Base-by-base conservation (phyloP, 805 yeast species). In the Gaillardinia entomophila region DNA sequence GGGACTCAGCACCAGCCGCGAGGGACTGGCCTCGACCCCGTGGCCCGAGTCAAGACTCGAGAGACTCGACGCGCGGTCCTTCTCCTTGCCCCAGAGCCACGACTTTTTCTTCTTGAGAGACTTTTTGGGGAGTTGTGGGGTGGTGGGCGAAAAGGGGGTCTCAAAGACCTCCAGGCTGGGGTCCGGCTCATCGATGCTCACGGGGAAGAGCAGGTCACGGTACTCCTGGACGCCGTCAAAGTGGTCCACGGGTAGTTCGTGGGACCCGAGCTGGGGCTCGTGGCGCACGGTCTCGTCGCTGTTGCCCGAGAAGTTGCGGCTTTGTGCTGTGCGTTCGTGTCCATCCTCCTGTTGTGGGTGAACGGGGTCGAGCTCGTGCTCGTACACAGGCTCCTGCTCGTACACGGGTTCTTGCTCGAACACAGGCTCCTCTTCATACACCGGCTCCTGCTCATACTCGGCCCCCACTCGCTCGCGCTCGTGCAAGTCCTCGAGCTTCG, bases 81-180 rank as follows among this genome's bases (percentile, higher is more conserved):
- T 43, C 17, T 43, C 56, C 34, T 55, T 53, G 24, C 60, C 42
- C 71, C 71, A 66, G 7, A 56, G 54, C 71, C 71, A 66, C 11
- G 64, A 53, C 40, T 62, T 61, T 47, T 62, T 66, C 48, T 57
- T 59, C 33, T 53, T 46, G 30, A 56, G 43, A 27, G 40, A 47
- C 43, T 45, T 50, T 26, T 30, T 31, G 5, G 38, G 36, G 12
- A 36, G 35, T 16, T 30, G 19, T 18, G 16, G 20, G 11, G 33
- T 18, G 8, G 32, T 6, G 13, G 19, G 11, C 18, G 11, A 5
- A 5, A 14, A 8, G 41, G 31, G 10, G 34, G 17, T 6, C 45
- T 47, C 33, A 42, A 40, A 13, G 43, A 33, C 16, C 40, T 40
- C 37, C 38, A 41, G 16, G 34, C 29, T 13, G 33, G 12, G 4